phyloP scores from a whole-genome alignment of 1,284 basidiomycete species.

The Jaminaea rosea region DNA sequence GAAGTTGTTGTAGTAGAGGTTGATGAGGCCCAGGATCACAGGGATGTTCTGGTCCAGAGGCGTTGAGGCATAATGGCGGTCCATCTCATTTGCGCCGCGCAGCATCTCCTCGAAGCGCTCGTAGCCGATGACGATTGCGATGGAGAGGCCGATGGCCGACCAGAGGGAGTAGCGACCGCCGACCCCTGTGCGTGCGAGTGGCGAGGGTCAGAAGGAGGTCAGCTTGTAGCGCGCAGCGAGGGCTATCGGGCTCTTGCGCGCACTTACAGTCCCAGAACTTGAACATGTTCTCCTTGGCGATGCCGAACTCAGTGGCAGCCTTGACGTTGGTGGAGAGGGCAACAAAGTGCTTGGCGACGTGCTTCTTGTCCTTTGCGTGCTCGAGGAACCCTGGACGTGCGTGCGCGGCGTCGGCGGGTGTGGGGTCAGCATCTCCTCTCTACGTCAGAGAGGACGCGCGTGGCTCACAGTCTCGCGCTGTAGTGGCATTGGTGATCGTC shows the following conservation, averaged over 20 bases:
- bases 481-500: conserved; percentile 95
- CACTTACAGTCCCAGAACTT: conserved; percentile 99
- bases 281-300: conserved; percentile 91
- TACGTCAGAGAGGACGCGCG: no score
- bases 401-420: no score
- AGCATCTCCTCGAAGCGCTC: conserved; percentile 87
- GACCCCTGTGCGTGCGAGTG: no score
- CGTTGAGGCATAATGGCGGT: conserved; percentile 84
- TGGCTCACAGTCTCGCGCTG: conserved; percentile 79
- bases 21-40: conserved; percentile 79
- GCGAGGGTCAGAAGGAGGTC: no score
- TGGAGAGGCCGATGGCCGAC: conserved; percentile 93
- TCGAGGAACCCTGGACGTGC: conserved; percentile 95
- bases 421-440: no score
- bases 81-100: conserved; percentile 91
- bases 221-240: no score
- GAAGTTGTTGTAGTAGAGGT: conserved; percentile 98
- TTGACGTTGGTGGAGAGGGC: conserved; percentile 92
- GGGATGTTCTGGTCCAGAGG: conserved; percentile 86
- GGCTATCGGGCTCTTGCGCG: no score
- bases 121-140: conserved; percentile 83
- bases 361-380: conserved; percentile 62
- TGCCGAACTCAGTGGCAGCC: conserved; percentile 90
- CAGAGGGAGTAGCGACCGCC: conserved; percentile 96
- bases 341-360: conserved; percentile 98